Evolutionary conservation across 305 asterid genomes (phyloP).

Genomic region (Rubia balearica): DNA sequence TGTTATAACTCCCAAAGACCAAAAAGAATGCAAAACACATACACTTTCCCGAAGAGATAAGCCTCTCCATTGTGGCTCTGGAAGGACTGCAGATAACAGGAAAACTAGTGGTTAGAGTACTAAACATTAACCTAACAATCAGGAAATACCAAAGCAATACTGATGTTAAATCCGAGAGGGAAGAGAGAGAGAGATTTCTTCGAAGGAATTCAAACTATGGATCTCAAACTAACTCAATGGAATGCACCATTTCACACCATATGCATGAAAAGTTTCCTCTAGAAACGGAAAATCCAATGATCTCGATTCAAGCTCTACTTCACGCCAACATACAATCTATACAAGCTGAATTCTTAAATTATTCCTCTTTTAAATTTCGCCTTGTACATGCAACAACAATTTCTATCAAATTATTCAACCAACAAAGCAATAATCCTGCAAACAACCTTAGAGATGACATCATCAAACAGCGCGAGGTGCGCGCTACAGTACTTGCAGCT

Average conservation of each 20-base stretch:
- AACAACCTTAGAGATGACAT: constrained; percentile 29
- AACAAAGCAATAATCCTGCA: neutral
- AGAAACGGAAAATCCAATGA: neutral
- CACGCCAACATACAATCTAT: neutral
- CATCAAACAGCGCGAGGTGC: constrained; percentile 23
- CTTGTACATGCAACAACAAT: neutral
- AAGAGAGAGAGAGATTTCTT: neutral
- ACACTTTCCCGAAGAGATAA: constrained; percentile 85
- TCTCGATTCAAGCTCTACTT: neutral
- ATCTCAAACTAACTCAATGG: neutral
- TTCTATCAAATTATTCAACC: neutral
- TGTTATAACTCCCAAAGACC: neutral
- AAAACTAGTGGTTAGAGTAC: constrained; percentile 9
- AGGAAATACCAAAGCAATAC: neutral
- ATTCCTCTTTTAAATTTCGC: neutral
- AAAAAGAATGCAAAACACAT: constrained; percentile 31
- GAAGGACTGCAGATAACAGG: constrained; percentile 48
- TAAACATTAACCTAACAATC: neutral
- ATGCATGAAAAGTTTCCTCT: neutral
- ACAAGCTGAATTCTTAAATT: neutral
- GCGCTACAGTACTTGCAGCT: constrained; percentile 29
- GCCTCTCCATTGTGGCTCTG: constrained; percentile 68
- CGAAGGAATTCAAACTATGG: neutral
- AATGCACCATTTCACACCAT: neutral
- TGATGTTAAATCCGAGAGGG: neutral